Evolutionary conservation across 2,329 filamentous ascomycete species (phyloP), one percentile per base, ranked within the genome.

Genomic region (Alternaria gansuensis): DNA sequence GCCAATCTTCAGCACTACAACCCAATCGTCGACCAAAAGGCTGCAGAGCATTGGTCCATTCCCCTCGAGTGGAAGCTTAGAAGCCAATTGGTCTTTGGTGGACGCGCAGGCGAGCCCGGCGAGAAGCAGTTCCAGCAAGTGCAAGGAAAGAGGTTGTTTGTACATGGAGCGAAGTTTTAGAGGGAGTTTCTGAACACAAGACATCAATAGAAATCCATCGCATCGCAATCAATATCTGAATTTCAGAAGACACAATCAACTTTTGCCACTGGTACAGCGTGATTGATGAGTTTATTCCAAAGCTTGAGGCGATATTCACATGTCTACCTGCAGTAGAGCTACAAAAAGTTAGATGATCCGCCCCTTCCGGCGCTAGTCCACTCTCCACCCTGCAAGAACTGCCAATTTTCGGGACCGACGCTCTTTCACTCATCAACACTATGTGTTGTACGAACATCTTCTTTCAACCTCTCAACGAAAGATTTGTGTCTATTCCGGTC

Each of bases 1-100:
- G 90, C 89, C 75, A 96, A 93, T 84, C 84, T 97, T 52, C 93
- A 97, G 84, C 93, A 97, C 82, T 96, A 96, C 84, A 95, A 92
- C 85, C 92, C 92, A 21, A 79, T 97, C 58, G 87, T 96, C 68
- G 90, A 96, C 80, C 83, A 84, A 65, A 87, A 88, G 81, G 89
- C 93, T 52, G 80, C 84, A 43, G 82, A 82, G 62, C 81, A 87
- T 68, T 97, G 91, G 90, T 84, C 84, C 57, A 70, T 96, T 31
- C 90, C 91, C 41, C 72, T 80, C 17, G 84, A 85, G 69, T 97
- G 93, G 92, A 86, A 86, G 73, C 85, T 96, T 65, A 87, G 89
- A 74, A 89, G 90, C 24, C 92, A 96, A 84, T 82, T 97, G 66
- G 92, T 96, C 71, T 95, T 97, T 78, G 92, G 92, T 65, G 86